Conservation (phyloP, 441 rosid genomes). For the Populus trichocarpa region DNA sequence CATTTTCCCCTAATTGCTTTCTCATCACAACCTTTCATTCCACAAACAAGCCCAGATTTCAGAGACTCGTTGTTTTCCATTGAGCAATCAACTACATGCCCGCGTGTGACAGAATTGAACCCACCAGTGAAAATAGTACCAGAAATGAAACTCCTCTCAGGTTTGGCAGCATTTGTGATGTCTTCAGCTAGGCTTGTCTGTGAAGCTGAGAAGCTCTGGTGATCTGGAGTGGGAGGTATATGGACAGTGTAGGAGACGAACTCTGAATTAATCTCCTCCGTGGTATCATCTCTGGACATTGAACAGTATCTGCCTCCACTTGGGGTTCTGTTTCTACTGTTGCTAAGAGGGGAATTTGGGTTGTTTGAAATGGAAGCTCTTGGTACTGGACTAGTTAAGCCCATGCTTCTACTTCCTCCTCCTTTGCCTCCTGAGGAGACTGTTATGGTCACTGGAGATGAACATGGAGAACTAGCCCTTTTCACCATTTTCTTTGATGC, state of each 20-base stretch:
- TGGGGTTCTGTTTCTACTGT: conserved; percentile 38
- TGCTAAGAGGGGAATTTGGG: conserved; percentile 54
- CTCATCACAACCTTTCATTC: conserved; percentile 81
- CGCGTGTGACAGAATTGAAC: conserved; percentile 69
- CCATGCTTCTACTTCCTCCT: conserved; percentile 60
- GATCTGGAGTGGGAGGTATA: conserved; percentile 83
- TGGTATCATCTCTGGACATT: conserved; percentile 44
- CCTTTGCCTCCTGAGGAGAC: conserved; percentile 65
- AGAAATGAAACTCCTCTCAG: conserved; percentile 48
- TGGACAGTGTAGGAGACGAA: conserved; percentile 70
- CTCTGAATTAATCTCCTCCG: conserved; percentile 41
- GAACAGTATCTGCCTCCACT: conserved; percentile 64
- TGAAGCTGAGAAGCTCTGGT: conserved; percentile 53
- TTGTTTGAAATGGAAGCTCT: conserved; percentile 60
- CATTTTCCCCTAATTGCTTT: conserved; percentile 55
- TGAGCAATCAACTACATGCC: conserved; percentile 59
- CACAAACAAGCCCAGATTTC: conserved; percentile 46
- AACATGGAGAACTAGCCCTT: conserved; percentile 42
- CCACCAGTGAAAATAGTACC: conserved; percentile 78
- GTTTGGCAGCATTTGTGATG: conserved; percentile 26
- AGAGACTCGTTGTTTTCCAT: conserved; percentile 33
- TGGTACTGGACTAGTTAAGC: conserved; percentile 62
- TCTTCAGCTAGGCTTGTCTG: conserved; percentile 44
- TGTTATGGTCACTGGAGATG: conserved; percentile 71
- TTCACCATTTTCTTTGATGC: conserved; percentile 41